phyloP scores from a whole-genome alignment of 768 basidiomycete species.

The Collybiopsis confluens region DNA sequence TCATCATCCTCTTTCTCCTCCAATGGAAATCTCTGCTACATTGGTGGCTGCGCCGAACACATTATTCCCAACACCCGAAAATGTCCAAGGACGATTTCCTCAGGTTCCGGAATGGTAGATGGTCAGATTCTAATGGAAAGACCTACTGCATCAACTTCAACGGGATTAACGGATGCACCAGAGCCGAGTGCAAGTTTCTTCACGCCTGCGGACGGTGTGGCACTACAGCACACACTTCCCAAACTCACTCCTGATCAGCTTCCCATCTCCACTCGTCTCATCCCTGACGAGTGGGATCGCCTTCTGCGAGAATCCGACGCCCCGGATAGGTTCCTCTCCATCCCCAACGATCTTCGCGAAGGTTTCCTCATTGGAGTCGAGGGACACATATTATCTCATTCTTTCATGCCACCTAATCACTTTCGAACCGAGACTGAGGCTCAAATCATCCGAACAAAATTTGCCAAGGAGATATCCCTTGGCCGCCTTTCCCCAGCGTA shows the following conservation, averaged over 20 bases:
- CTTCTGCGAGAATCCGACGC: constrained; percentile 1
- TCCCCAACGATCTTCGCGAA: constrained; percentile 15
- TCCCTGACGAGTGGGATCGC: constrained; percentile 10
- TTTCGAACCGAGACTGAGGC: constrained; percentile 2
- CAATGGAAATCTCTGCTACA: too few species aligned
- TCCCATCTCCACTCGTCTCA: constrained; percentile 15
- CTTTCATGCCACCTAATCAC: constrained; percentile 16
- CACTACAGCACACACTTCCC: constrained; percentile 8
- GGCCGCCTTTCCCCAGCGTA: constrained; percentile 13
- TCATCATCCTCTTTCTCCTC: too few species aligned
- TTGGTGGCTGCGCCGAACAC: too few species aligned
- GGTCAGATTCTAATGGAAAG: not conserved
- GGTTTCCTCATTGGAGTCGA: constrained; percentile 17
- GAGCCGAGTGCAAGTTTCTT: not conserved
- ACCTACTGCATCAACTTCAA: constrained; percentile 3
- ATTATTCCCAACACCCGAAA: too few species aligned
- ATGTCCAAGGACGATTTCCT: too few species aligned
- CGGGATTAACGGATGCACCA: not conserved
- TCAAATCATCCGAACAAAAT: constrained; percentile 12
- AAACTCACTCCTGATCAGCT: constrained; percentile 6
- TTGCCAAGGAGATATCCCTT: constrained; percentile 11
- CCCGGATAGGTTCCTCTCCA: constrained; percentile 10
- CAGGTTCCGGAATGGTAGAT: too few species aligned
- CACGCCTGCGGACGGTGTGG: constrained; percentile 17
- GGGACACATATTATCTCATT: not conserved